phyloP scores from a whole-genome alignment of 495 filamentous ascomycete genomes.

The Daldinia decipiens region DNA sequence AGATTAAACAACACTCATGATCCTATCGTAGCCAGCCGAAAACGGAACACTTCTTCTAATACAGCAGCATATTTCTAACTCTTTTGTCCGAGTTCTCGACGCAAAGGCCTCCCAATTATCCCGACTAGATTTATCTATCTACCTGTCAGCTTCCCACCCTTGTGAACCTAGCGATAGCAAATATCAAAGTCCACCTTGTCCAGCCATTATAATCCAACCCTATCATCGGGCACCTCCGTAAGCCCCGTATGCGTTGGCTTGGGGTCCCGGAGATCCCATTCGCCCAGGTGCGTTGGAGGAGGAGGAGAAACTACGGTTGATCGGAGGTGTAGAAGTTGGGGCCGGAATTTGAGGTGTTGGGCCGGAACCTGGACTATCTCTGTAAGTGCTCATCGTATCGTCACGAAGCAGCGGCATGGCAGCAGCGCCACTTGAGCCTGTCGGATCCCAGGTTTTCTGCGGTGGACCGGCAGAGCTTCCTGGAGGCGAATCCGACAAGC shows the following conservation, averaged over 20 bases:
- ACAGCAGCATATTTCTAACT: slow-evolving; percentile 5
- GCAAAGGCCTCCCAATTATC: background rate
- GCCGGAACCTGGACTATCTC: slow-evolving; percentile 40
- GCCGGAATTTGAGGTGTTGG: slow-evolving; percentile 33
- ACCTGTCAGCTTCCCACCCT: background rate
- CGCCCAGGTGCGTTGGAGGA: slow-evolving; percentile 36
- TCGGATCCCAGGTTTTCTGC: slow-evolving; percentile 47
- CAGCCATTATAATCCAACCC: background rate
- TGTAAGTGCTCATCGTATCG: slow-evolving; percentile 43
- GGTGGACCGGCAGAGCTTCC: slow-evolving; percentile 42
- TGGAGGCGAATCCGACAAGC: slow-evolving; percentile 50
- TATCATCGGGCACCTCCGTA: slow-evolving; percentile 16
- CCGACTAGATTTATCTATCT: background rate
- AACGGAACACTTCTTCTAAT: slow-evolving; percentile 17
- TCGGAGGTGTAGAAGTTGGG: slow-evolving; percentile 29
- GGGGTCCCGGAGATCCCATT: slow-evolving; percentile 16
- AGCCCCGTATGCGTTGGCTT: background rate
- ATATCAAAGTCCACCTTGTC: background rate
- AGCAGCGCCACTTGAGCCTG: slow-evolving; percentile 41
- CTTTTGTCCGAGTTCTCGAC: background rate
- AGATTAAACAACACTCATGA: slow-evolving; percentile 23
- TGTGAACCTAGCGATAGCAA: background rate
- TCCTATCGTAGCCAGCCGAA: slow-evolving; percentile 38
- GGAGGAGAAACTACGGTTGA: slow-evolving; percentile 48
- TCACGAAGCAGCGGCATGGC: slow-evolving; percentile 50